A percentile compares a stretch with the other conserved stretches of the same genome.
These are phyloP conservation scores for Mortierella hygrophila DNA, from an alignment of 192 early-diverging fungal species.

Conservation along the genomic window DNA sequence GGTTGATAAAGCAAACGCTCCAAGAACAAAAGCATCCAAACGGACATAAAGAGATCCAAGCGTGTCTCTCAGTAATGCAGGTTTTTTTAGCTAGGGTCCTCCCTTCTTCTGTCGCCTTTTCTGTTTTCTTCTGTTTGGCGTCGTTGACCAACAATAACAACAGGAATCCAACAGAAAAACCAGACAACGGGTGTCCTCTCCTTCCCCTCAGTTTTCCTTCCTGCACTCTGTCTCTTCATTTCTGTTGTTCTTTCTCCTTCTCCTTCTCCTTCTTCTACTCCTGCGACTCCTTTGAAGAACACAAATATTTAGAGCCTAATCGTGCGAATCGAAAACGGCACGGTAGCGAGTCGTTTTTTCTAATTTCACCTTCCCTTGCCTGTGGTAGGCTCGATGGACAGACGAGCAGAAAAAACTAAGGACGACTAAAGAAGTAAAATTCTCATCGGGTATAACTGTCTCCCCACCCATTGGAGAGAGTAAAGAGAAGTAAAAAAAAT, in stretches of 20 bases:
- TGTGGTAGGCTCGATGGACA: not conserved
- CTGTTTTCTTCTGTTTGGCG: not conserved
- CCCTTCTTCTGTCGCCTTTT: not conserved
- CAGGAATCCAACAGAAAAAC: not conserved
- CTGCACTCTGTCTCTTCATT: not conserved
- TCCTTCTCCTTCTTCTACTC: too few species aligned
- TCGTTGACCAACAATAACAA: not conserved
- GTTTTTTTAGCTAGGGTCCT: not conserved
- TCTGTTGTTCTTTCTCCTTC: not conserved
- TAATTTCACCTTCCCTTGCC: not conserved
- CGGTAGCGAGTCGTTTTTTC: not conserved
- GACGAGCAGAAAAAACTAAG: not conserved
- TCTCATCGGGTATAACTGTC: not conserved
- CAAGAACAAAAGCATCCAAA: not conserved
- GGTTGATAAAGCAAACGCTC: not conserved
- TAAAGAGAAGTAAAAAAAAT: not conserved
- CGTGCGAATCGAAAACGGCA: not conserved
- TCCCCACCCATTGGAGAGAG: conserved; percentile 1
- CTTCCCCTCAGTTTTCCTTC: not conserved
- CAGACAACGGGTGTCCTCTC: not conserved
- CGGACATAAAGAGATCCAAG: not conserved
- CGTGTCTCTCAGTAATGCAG: not conserved
- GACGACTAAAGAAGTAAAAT: not conserved
- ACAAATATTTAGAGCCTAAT: too few species aligned
- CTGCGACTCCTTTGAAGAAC: too few species aligned